Percentiles rank a stretch among this genome's conserved stretches.
phyloP scores from a whole-genome alignment of 345 rosid genomes.

The Orychophragmus violaceus region DNA sequence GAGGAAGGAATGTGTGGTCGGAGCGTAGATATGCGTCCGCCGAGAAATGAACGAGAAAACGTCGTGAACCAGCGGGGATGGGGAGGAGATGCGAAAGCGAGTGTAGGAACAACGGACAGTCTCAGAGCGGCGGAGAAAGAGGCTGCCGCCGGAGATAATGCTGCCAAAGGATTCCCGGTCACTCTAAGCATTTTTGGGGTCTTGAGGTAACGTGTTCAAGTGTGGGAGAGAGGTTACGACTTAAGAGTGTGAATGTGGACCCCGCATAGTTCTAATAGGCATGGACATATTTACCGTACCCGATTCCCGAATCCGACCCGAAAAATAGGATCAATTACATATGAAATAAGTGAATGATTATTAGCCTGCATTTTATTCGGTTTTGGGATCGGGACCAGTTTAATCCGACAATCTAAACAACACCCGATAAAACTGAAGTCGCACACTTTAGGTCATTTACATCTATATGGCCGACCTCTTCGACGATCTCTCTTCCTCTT shows the following conservation, averaged over 20 bases:
- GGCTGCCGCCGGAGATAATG: constrained; percentile 16
- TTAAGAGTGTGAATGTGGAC: background rate
- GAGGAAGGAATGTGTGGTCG: constrained; percentile 18
- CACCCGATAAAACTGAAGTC: too few species aligned
- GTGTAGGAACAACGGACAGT: constrained; percentile 34
- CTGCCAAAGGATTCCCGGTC: constrained; percentile 19
- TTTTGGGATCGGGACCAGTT: too few species aligned
- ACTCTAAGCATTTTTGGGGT: constrained; percentile 20
- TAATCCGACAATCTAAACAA: too few species aligned
- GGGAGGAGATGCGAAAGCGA: constrained; percentile 33
- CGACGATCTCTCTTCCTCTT: too few species aligned
- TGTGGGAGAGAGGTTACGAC: background rate
- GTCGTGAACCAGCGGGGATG: constrained; percentile 29
- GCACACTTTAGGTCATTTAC: too few species aligned
- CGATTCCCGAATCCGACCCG: too few species aligned
- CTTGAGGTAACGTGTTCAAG: background rate
- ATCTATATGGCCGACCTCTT: too few species aligned
- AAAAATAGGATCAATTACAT: too few species aligned
- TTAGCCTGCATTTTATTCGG: too few species aligned
- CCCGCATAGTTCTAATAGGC: too few species aligned
- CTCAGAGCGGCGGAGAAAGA: constrained; percentile 31
- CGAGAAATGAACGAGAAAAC: constrained; percentile 29
- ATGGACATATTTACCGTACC: too few species aligned
- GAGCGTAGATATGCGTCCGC: constrained; percentile 17
- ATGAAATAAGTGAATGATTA: too few species aligned